These are phyloP conservation scores for Asparagopsis taxiformis DNA, from an alignment of 31 red algal species.

Conservation along the genomic window DNA sequence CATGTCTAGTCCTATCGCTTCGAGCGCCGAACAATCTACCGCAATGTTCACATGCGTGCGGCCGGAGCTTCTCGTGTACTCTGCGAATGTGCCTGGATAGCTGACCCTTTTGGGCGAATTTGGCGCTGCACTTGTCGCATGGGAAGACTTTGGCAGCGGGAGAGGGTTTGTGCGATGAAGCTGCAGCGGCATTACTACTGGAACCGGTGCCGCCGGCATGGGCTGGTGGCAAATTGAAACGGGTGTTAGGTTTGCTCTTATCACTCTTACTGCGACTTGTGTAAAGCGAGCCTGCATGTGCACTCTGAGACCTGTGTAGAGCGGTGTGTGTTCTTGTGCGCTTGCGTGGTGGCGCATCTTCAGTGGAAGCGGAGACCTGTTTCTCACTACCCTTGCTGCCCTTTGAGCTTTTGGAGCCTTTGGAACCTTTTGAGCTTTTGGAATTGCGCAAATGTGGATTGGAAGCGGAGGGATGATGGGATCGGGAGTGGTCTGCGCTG, in stretches of 20 bases:
- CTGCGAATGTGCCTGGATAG: constrained; percentile 57
- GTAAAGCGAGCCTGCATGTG: constrained; percentile 41
- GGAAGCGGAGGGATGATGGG: too few relatives aligned
- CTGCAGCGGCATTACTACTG: not conserved
- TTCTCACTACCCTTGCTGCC: constrained; percentile 51
- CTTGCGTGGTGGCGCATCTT: constrained; percentile 73
- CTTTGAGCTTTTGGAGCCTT: constrained; percentile 36
- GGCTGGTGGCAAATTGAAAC: constrained; percentile 19
- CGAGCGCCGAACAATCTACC: constrained; percentile 66
- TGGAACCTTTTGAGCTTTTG: constrained; percentile 23
- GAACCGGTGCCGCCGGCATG: not conserved
- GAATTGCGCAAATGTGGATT: constrained; percentile 5
- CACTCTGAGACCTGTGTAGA: constrained; percentile 39
- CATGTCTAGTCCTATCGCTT: constrained; percentile 73
- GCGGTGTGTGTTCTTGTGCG: constrained; percentile 18
- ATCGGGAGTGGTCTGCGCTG: not conserved
- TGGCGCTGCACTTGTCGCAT: constrained; percentile 65
- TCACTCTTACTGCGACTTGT: not conserved
- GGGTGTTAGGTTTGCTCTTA: not conserved
- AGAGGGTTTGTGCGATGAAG: not conserved
- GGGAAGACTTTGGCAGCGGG: constrained; percentile 49
- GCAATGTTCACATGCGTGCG: constrained; percentile 76
- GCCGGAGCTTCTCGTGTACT: constrained; percentile 78
- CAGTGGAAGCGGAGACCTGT: constrained; percentile 49
- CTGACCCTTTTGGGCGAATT: constrained; percentile 72